Percentiles rank a stretch among this genome's conserved stretches.
Evolutionary conservation across 2,329 filamentous ascomycete species (phyloP).

Genomic region (Massarina eburnea): DNA sequence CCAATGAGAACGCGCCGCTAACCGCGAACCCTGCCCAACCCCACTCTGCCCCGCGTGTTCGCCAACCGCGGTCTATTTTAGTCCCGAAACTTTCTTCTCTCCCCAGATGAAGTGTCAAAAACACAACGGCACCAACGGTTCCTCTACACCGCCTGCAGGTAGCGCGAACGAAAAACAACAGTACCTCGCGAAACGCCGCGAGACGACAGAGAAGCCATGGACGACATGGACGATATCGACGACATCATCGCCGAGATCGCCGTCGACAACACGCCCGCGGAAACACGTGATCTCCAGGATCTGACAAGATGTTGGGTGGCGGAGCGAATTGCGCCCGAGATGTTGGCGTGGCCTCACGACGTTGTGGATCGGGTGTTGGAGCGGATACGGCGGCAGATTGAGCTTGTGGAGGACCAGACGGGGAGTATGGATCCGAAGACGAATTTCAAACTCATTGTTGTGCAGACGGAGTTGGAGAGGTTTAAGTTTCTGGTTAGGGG

Average conservation of each 20-base stretch:
- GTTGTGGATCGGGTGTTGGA: slow-evolving; percentile 82
- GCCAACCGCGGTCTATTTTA: not conserved
- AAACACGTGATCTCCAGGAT: slow-evolving; percentile 78
- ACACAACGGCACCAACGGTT: not conserved
- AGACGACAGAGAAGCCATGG: no score
- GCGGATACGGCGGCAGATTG: slow-evolving; percentile 49
- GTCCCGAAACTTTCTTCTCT: not conserved
- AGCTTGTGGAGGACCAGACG: slow-evolving; percentile 62
- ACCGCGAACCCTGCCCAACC: slow-evolving; percentile 1
- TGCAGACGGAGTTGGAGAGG: slow-evolving; percentile 93
- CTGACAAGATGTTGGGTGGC: slow-evolving; percentile 92
- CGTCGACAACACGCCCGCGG: slow-evolving; percentile 51
- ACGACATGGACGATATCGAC: slow-evolving; percentile 45
- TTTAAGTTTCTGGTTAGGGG: slow-evolving; percentile 89
- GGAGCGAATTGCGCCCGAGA: slow-evolving; percentile 84
- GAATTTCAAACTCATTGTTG: slow-evolving; percentile 90
- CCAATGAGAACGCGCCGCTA: not conserved
- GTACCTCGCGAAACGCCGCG: no score
- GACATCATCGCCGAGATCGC: slow-evolving; percentile 56
- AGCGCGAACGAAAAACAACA: no score
- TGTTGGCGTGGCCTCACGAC: slow-evolving; percentile 75
- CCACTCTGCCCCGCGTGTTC: slow-evolving; percentile 13
- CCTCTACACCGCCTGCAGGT: no score
- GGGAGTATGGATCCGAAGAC: slow-evolving; percentile 85
- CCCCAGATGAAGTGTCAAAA: not conserved